phyloP scores from a whole-genome alignment of 176 grass and related monocot species.

The barley (Hordeum vulgare) region DNA sequence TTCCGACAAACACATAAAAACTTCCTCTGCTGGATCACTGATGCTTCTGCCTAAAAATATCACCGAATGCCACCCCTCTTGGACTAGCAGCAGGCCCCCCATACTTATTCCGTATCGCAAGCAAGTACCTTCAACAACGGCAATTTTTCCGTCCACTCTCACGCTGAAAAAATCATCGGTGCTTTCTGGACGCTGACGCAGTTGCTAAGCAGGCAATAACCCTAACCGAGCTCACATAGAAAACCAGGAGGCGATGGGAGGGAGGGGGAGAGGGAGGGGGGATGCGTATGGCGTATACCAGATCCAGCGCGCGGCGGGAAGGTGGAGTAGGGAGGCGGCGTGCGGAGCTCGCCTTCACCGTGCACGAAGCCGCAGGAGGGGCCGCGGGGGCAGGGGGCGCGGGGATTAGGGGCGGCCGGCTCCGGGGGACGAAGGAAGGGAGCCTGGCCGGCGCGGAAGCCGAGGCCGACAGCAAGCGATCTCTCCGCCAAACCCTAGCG shows the following conservation, averaged over 20 bases:
- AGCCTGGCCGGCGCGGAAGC: no score
- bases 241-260: not conserved
- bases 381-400: conserved; percentile 44
- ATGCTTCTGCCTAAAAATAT: not conserved
- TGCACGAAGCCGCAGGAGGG: conserved; percentile 68
- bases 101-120: not conserved
- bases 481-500: no score
- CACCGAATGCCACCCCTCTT: not conserved
- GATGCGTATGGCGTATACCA: not conserved
- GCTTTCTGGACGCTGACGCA: not conserved
- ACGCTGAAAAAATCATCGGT: not conserved
- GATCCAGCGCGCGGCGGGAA: conserved; percentile 23
- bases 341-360: conserved; percentile 63
- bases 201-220: not conserved
- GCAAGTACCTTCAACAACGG: not conserved
- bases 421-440: no score
- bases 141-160: not conserved
- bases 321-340: conserved; percentile 33
- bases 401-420: no score
- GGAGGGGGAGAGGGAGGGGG: no score
- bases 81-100: not conserved
- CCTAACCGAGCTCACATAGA: not conserved
- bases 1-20: not conserved
- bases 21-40: not conserved
- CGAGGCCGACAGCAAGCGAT: no score